Base-by-base conservation (phyloP, 495 filamentous ascomycete genomes). In the Neurospora africana region DNA sequence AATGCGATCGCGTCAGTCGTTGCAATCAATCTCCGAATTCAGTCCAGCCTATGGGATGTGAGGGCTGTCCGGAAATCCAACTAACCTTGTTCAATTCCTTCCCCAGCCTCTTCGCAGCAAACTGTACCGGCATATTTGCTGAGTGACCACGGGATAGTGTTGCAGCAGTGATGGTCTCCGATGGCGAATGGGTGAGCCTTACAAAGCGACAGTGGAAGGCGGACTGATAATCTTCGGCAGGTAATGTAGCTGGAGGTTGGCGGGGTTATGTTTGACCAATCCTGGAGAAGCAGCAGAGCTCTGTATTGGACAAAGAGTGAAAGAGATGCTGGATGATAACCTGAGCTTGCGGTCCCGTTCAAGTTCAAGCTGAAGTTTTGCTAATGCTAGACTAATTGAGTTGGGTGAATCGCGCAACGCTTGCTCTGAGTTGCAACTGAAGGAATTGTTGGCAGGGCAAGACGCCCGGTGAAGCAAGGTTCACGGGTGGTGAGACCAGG, bases 21-120 rank as follows among this genome's bases (percentile, higher is more conserved):
- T 30, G 69, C n/a, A 23, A 43, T 44, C 23, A 7, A 19, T 9
- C 21, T 36, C 33, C 11, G 27, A 13, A 41, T 36, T 4, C 33
- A 69, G 33, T 19, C 19, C 9, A 19, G 9, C 68, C 68, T 15
- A 21, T 9, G 10, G 11, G 37, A 9, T 39, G 23, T 11, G 69
- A 43, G 39, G 38, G 11, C 53, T 17, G 77, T 72, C 23, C 36
- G 43, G 44, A 17, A 37, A 33, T 37, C 6, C 4, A 69, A 53
- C 72, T 30, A 2, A 85, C 86, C 83, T 88, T 88, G 5, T 76
- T 70, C 15, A 88, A 77, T 79, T 88, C 86, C 74, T 88, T 88
- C 19, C 75, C 76, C 61, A 88, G 71, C 35, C 86, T 76, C 75
- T 87, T 87, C 2, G 83, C 79, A 37, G 85, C 85, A 71, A 86